phyloP scores from a whole-genome alignment of 208 protist genomes.

The Kentomonas sorsogonicus region DNA sequence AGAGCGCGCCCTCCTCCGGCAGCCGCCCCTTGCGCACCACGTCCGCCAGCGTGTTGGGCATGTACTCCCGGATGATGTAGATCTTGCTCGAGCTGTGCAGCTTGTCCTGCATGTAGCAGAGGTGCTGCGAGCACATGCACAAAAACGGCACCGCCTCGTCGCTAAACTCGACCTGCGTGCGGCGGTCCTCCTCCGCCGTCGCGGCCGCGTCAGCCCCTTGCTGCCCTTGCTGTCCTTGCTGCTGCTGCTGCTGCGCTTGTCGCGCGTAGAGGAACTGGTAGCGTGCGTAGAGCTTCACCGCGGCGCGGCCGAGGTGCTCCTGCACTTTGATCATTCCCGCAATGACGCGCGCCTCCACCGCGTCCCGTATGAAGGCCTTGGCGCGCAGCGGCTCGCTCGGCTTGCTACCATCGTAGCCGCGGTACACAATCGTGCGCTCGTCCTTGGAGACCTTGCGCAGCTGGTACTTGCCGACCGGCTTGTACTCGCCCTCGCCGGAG shows the following conservation, averaged over 20 bases:
- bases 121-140: constrained; percentile 17
- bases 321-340: constrained; percentile 15
- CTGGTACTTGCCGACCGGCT: constrained; percentile 18
- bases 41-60: constrained; percentile 55
- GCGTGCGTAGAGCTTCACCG: constrained; percentile 9
- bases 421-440: constrained; percentile 15
- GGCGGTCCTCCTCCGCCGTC: background rate
- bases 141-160: constrained; percentile 20
- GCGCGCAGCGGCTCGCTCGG: constrained; percentile 14
- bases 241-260: background rate
- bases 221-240: background rate
- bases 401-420: constrained; percentile 15
- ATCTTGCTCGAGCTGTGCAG: constrained; percentile 29
- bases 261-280: constrained; percentile 12
- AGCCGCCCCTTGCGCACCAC: constrained; percentile 46
- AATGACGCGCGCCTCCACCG: constrained; percentile 13
- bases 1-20: constrained; percentile 45
- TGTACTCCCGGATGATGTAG: constrained; percentile 22
- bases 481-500: background rate
- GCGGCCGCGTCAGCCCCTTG: background rate
- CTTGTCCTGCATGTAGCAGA: constrained; percentile 28
- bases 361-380: constrained; percentile 19
- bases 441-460: constrained; percentile 14
- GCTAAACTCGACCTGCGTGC: background rate
- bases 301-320: constrained; percentile 16